Base-by-base conservation (phyloP, 2,329 filamentous ascomycete genomes). In the Fusarium circinatum region DNA sequence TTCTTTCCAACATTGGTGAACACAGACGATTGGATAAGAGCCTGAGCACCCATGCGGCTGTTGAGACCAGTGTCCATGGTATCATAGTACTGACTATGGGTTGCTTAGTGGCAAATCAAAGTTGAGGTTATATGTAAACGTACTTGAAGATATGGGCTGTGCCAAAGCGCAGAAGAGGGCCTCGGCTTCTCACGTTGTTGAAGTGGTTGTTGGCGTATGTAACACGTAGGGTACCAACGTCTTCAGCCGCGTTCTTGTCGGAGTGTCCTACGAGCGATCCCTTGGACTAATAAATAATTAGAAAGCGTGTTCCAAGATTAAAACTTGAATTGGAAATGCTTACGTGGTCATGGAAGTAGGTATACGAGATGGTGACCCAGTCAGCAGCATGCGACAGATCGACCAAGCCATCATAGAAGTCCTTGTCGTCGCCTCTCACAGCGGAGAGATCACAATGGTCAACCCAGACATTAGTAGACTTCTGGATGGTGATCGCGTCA, bases 121-220 rank as follows among this genome's bases (percentile, higher is more conserved):
- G 3, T 7, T 4, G 3, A 4, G 7, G 15, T 7, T 6, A 3
- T 5, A 17, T 0, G 5, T 5, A 7, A 6, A 57, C 62, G 7
- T 2, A 76, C 74, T 80, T 81, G 68, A 80, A 82, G 62, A 84
- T 73, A 77, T 92, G 90, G 9, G 84, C 89, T 12, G 88, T 91
- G 11, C 90, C 90, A 80, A 91, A 92, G 68, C 90, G 88, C 75
- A 91, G 79, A 6, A 86, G 88, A 1, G 90, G 90, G 0, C 82
- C 83, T 61, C 90, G 89, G 20, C 87, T 89, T 83, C 90, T 88
- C 70, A 91, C 81, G 81, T 91, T 90, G 68, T 81, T 75, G 83
- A 85, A 91, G 83, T 89, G 84, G 85, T 91, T 91, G 82, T 90
- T 87, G 80, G 85, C 84, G 77, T 89, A 90, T 30, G 90, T 91